Conservation (phyloP, 2,329 filamentous ascomycete species). For the Pyrenophora seminiperda region DNA sequence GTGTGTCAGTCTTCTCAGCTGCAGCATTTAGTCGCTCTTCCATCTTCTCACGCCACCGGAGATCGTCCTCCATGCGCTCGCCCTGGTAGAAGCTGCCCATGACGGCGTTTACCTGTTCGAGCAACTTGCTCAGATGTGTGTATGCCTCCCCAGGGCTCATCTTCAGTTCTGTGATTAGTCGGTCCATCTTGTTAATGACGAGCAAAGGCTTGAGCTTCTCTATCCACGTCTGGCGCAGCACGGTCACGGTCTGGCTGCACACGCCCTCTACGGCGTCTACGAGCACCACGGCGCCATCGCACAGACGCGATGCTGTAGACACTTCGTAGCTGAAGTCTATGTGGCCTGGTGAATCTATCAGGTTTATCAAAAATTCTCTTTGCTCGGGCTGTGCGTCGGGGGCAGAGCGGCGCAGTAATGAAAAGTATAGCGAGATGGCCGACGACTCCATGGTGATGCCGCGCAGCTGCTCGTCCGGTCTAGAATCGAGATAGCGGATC, state of each 20-base stretch:
- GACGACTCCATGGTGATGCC: constrained; percentile 99
- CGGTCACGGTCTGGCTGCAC: constrained; percentile 97
- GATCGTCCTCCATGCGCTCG: constrained; percentile 96
- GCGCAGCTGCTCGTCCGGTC: constrained; percentile 91
- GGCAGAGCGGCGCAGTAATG: constrained; percentile 76
- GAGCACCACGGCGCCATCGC: constrained; percentile 90
- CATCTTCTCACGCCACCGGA: constrained; percentile 92
- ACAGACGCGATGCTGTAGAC: constrained; percentile 90
- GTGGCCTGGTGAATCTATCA: constrained; percentile 97
- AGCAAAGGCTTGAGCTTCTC: constrained; percentile 94
- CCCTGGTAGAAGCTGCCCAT: constrained; percentile 97
- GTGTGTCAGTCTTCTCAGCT: constrained; percentile 64
- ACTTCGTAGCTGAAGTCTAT: constrained; percentile 99
- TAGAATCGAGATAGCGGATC: constrained; percentile 94
- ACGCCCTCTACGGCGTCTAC: constrained; percentile 98
- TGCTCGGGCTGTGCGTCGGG: constrained; percentile 71
- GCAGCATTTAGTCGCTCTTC: constrained; percentile 81
- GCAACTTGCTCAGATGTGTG: constrained; percentile 81
- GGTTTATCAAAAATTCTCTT: constrained; percentile 92
- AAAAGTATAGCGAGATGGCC: constrained; percentile 95
- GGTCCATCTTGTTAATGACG: constrained; percentile 98
- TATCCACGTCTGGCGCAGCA: constrained; percentile 90
- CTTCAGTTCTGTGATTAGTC: constrained; percentile 89
- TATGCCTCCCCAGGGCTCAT: constrained; percentile 92
- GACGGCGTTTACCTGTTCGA: constrained; percentile 97